A percentile compares a stretch with the other conserved stretches of the same genome.
Evolutionary conservation across 2,329 filamentous ascomycete species (phyloP).

Genomic region (Ambrosiella xylebori): DNA sequence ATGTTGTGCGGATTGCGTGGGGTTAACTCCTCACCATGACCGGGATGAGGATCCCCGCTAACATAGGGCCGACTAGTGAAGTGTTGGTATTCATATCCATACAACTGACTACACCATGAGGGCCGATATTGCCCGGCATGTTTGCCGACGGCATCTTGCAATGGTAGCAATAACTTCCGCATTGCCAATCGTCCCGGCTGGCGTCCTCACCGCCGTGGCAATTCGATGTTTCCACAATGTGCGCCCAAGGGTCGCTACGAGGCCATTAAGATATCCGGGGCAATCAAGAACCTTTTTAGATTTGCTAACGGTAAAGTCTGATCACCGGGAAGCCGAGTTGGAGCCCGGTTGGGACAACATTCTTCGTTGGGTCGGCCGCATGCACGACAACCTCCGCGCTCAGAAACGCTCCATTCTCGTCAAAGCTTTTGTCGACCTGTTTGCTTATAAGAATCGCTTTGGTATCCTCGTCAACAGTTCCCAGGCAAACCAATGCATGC

Average conservation of each 20-base stretch:
- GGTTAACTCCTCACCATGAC: too few species aligned
- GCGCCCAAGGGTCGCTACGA: neutral
- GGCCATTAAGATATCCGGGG: neutral
- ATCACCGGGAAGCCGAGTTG: neutral
- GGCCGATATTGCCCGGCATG: slow-evolving; percentile 28
- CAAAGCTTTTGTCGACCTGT: slow-evolving; percentile 46
- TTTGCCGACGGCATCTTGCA: slow-evolving; percentile 21
- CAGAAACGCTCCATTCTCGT: slow-evolving; percentile 47
- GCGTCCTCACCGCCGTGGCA: neutral
- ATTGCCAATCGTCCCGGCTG: slow-evolving; percentile 17
- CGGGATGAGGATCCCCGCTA: too few species aligned
- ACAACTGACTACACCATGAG: slow-evolving; percentile 23
- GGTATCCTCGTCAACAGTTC: slow-evolving; percentile 40
- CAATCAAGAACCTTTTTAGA: slow-evolving; percentile 6
- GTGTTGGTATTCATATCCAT: too few species aligned
- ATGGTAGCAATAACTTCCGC: slow-evolving; percentile 14
- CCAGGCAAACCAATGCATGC: slow-evolving; percentile 39
- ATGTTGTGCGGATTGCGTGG: too few species aligned
- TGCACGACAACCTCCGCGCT: slow-evolving; percentile 26
- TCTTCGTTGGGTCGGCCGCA: neutral
- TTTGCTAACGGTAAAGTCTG: neutral
- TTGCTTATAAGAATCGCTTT: slow-evolving; percentile 35
- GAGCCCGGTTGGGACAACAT: neutral
- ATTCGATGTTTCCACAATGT: neutral
- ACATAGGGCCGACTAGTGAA: too few species aligned